Conservation (phyloP, 768 basidiomycete genomes). For the Mrakia frigida region DNA sequence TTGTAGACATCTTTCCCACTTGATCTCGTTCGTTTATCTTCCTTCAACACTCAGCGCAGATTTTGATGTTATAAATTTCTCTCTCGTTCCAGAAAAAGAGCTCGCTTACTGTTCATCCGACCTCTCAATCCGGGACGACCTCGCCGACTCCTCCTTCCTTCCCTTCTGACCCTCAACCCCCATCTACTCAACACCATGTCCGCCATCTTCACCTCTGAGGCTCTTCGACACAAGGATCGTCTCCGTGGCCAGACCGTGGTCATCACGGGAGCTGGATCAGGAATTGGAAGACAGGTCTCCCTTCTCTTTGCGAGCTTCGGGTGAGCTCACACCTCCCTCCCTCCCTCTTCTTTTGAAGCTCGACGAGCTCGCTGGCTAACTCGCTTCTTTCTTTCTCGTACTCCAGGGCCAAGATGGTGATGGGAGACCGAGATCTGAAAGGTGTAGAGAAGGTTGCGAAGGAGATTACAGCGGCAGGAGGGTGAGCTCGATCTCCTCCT, state of each 20-base stretch:
- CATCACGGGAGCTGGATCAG: conserved; percentile 16
- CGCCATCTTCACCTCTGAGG: not conserved
- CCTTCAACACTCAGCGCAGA: too few relatives aligned
- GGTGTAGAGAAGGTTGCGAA: not conserved
- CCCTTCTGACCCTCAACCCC: not conserved
- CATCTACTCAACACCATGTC: conserved; percentile 10
- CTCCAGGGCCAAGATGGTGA: conserved; percentile 19
- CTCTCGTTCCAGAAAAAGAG: not conserved
- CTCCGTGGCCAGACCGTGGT: conserved; percentile 15
- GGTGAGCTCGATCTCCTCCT: not conserved
- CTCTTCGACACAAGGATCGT: not conserved
- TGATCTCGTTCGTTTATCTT: too few relatives aligned
- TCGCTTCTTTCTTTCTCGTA: not conserved
- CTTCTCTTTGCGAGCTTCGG: conserved; percentile 4
- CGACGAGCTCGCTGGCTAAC: not conserved
- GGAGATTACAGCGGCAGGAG: conserved; percentile 10
- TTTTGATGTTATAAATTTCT: not conserved
- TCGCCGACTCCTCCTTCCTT: not conserved
- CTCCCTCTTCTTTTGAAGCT: not conserved
- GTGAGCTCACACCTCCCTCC: not conserved
- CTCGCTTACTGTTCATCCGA: not conserved
- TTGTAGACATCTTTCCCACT: too few relatives aligned
- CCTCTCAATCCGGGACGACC: not conserved
- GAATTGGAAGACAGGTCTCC: conserved; percentile 21
- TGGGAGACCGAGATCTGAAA: conserved; percentile 19